Percentiles rank a stretch among this genome's conserved stretches.
These are phyloP conservation scores for Magnolia sinica DNA, from an alignment of 164 flowering plant species.

Conservation along the genomic window DNA sequence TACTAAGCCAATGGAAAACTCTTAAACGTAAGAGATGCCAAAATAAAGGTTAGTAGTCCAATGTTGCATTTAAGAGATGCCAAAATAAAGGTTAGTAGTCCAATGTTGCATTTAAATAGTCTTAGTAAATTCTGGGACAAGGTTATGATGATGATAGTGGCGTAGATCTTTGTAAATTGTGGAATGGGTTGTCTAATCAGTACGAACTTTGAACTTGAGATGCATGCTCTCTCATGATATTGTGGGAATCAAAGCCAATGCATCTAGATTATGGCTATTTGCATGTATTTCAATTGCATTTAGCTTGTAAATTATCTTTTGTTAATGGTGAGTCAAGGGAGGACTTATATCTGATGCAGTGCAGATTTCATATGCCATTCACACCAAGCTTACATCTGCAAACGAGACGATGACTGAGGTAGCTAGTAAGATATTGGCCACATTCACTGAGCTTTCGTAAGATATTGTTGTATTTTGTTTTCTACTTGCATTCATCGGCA, in stretches of 20 bases:
- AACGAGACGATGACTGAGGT: no score
- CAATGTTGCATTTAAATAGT: not conserved
- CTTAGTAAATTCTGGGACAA: no score
- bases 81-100: not conserved
- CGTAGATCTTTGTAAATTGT: not conserved
- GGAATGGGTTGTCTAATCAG: not conserved
- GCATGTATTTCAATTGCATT: not conserved
- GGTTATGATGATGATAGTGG: not conserved
- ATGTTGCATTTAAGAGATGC: conserved; percentile 7
- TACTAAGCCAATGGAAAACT: conserved; percentile 28
- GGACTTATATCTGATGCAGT: not conserved
- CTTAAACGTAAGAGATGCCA: conserved; percentile 24
- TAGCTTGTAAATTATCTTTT: not conserved
- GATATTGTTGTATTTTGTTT: no score
- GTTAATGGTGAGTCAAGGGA: not conserved
- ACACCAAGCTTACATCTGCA: not conserved
- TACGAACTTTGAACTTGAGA: no score
- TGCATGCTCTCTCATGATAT: no score
- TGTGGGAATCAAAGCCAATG: not conserved
- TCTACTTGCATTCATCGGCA: no score
- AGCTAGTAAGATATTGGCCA: no score
- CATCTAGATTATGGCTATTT: not conserved
- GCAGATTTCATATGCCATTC: not conserved
- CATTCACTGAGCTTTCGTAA: no score
- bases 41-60: not conserved